These are phyloP conservation scores for Penicillium cosmopolitanum DNA, from an alignment of 495 filamentous ascomycete genomes.

Conservation along the genomic window DNA sequence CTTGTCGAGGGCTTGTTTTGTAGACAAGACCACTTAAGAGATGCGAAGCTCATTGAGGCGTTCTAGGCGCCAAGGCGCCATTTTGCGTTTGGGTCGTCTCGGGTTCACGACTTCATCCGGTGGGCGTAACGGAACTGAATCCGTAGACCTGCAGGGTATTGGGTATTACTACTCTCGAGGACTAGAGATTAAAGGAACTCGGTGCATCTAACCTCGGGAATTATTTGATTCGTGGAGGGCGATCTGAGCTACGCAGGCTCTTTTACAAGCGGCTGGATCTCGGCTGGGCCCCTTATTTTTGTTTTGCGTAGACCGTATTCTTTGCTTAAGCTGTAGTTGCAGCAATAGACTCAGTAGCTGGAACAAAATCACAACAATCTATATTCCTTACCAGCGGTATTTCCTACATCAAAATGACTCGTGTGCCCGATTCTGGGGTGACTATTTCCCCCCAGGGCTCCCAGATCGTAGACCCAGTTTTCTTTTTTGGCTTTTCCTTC, in stretches of 20 bases:
- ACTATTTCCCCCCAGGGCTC: conserved; percentile 1
- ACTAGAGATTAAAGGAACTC: background rate
- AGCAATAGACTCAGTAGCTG: background rate
- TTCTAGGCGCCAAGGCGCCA: conserved; percentile 9
- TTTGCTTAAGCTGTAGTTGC: background rate
- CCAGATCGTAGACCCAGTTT: conserved; percentile 1
- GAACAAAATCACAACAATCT: background rate
- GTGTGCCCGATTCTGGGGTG: background rate
- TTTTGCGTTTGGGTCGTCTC: background rate
- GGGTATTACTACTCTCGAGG: background rate
- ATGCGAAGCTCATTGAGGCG: conserved; percentile 5
- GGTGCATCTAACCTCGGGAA: background rate
- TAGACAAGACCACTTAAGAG: conserved; percentile 2
- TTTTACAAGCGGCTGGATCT: background rate
- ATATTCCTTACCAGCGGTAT: background rate
- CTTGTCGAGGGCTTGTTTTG: conserved; percentile 3
- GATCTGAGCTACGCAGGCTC: background rate
- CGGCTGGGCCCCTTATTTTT: background rate
- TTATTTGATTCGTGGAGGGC: conserved; percentile 2
- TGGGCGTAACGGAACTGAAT: background rate
- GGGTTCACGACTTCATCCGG: conserved; percentile 2
- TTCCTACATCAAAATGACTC: background rate
- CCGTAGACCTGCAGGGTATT: background rate
- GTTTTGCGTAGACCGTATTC: background rate
- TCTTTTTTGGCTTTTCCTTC: conserved; percentile 1